Evolutionary conservation across 106 monocot genomes (phyloP).

Genomic region (Gastrodia elata): DNA sequence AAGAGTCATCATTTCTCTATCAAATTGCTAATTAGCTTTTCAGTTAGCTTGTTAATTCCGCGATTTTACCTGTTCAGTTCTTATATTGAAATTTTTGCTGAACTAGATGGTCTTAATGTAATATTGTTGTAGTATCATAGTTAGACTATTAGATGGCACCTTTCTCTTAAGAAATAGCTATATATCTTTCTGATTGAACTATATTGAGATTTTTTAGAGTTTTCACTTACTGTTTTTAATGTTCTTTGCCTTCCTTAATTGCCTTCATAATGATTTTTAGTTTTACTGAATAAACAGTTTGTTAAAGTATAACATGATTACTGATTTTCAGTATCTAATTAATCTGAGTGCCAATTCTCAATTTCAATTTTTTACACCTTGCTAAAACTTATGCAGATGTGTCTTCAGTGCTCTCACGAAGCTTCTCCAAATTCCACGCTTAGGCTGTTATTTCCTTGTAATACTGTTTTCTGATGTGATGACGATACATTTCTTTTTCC

Average conservation of each 20-base stretch:
- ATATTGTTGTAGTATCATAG: too few relatives aligned
- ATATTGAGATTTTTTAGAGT: not conserved
- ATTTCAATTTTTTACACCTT: not conserved
- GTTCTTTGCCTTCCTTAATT: too few relatives aligned
- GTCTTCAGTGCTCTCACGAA: slow-evolving; percentile 86
- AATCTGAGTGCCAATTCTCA: not conserved
- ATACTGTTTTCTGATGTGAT: slow-evolving; percentile 90
- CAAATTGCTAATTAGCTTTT: too few relatives aligned
- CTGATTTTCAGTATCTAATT: not conserved
- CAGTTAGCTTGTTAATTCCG: too few relatives aligned
- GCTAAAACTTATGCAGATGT: slow-evolving; percentile 52
- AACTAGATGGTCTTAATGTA: too few relatives aligned
- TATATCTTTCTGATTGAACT: not conserved
- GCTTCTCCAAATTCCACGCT: slow-evolving; percentile 58
- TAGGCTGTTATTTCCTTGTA: slow-evolving; percentile 94
- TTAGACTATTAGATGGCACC: not conserved
- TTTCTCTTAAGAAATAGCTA: not conserved
- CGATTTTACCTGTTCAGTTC: too few relatives aligned
- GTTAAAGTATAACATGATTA: not conserved
- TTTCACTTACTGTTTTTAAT: not conserved
- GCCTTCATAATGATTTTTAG: not conserved
- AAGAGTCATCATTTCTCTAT: too few relatives aligned
- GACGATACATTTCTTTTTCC: slow-evolving; percentile 94
- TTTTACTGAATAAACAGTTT: not conserved
- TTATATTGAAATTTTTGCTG: too few relatives aligned